Evolutionary conservation across 805 yeast genomes (phyloP), one percentile per base, ranked within the genome.

Genomic region (Candida pseudoglaebosa): DNA sequence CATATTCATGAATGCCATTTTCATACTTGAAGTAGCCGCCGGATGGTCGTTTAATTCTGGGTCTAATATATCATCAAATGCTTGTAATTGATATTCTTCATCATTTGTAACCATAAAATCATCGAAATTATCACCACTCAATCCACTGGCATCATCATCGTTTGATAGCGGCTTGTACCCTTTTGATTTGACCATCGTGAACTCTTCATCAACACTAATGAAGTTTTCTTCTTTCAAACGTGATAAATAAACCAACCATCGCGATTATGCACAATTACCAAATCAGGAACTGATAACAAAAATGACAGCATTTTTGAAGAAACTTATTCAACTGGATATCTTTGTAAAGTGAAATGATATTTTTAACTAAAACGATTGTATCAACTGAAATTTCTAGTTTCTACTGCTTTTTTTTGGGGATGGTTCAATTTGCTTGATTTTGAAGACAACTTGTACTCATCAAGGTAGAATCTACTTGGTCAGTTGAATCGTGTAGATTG

Each of bases 1-100:
- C 95, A 90, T 89, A 61, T 91, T 91, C 95, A 90, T 85, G 54
- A 90, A 89, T 4, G 97, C 97, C 87, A 84, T 84, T 41, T 74
- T 76, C 73, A 90, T 71, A 44, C 48, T 55, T 9, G 72, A 65
- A 15, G 57, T 54, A 4, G 70, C 71, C 15, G 46, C 42, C 17
- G 53, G 58, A 4, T 39, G 31, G 15, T 24, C 36, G 24, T 43
- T 33, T 32, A 34, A 39, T 20, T 40, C 44, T 14, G 31, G 32
- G 34, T 37, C 50, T 32, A 52, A 57, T 6, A 52, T 34, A 9
- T 53, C 46, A 18, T 50, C 46, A 4, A 54, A 15, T 15, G 55
- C 44, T 18, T 46, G 42, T 8, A 54, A 46, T 24, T 54, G 59
- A 20, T 55, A 42, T 10, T 48, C 49, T 30, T 52, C 53, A 6